phyloP scores from a whole-genome alignment of 1,284 basidiomycete genomes.

The Cryptococcus amylolentus region DNA sequence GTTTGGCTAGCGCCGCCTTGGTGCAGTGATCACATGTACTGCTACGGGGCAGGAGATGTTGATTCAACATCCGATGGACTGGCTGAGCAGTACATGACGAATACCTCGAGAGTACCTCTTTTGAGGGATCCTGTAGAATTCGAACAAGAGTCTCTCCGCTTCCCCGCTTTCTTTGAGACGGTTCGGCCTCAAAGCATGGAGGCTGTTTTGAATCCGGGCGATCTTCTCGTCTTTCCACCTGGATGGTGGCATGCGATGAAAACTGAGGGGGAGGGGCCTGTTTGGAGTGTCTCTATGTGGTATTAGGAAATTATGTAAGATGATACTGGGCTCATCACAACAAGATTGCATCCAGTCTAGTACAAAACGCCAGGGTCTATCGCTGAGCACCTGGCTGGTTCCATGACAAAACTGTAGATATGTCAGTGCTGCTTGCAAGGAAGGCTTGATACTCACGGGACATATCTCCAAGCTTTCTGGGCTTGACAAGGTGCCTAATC shows the following conservation, averaged over 20 bases:
- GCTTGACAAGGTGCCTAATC: constrained; percentile 86
- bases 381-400: constrained; percentile 55
- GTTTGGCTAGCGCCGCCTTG: constrained; percentile 87
- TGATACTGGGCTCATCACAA: background rate
- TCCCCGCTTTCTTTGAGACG: constrained; percentile 56
- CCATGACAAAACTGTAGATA: constrained; percentile 67
- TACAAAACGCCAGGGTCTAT: background rate
- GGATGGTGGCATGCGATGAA: constrained; percentile 94
- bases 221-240: constrained; percentile 79
- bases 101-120: constrained; percentile 50
- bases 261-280: constrained; percentile 56
- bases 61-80: constrained; percentile 43
- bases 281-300: constrained; percentile 50
- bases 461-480: constrained; percentile 64
- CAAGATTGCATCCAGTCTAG: background rate
- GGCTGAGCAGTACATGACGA: constrained; percentile 44
- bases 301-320: constrained; percentile 21
- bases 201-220: constrained; percentile 70
- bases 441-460: constrained; percentile 17
- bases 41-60: constrained; percentile 38
- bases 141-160: constrained; percentile 13
- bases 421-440: background rate
- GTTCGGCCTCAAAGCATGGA: constrained; percentile 65
- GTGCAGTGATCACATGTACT: constrained; percentile 56
- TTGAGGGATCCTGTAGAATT: constrained; percentile 23